Evolutionary conservation across 129 eudicot genomes (phyloP), one percentile per base, ranked within the genome.

Genomic region (Chrysanthemum lavandulifolium): DNA sequence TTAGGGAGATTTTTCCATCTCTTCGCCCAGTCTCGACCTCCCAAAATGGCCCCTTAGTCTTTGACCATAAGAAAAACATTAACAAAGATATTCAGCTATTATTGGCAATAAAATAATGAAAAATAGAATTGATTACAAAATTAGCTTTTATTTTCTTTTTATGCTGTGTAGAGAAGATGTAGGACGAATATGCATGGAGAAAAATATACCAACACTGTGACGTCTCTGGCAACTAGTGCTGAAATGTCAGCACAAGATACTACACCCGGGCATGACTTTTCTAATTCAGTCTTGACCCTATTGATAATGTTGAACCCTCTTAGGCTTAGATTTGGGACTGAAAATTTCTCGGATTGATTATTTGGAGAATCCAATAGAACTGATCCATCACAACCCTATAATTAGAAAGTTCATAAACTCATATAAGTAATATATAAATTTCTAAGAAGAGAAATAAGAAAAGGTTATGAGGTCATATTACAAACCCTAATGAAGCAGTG

Each of bases 181-280:
- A 31, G 36, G 36, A 73, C 36, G 36, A 31, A 31, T 31, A 31
- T 31, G 36, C 36, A 31, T 31, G 36, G 36, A 31, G 36, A 31
- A 15, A 59, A 54, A 53, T 61, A 1, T 80, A 84, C 91, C 87
- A 68, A 78, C 5, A 54, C 79, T 0, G 74, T 83, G 13, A 59
- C 88, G 18, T 82, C 89, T 73, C 93, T 80, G 2, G 89, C 83
- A 49, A 75, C 87, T 5, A 84, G 33, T 36, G 93, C 87, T 11
- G 85, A 45, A 4, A 84, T 68, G 69, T 87, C 93, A 80, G 89
- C 89, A 86, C 96, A 89, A 3, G 92, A 89, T 75, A 89, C 96
- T 45, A 86, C 78, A 21, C 73, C 84, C 0, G 91, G 92, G 14
- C 96, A 89, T 1, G 31, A 70, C 6, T 68, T 75, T 58, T 89